Conservation (phyloP, 345 rosid species). For the Eutrema heterophyllum region DNA sequence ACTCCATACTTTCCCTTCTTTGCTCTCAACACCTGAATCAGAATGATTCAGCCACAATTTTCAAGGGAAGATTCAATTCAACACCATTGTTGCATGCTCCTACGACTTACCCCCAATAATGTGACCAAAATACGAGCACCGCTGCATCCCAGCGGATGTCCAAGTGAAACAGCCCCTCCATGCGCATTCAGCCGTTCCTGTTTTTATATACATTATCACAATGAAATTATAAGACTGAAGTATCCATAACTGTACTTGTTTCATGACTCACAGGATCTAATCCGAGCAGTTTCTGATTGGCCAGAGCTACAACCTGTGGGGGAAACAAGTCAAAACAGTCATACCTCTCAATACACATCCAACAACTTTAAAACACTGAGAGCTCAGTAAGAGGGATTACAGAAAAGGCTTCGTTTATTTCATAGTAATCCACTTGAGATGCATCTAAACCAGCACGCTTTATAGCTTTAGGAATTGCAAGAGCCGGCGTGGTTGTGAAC, state of each 20-base stretch:
- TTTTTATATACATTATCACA: slow-evolving; percentile 11
- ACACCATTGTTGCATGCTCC: slow-evolving; percentile 1
- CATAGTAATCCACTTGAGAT: slow-evolving; percentile 85
- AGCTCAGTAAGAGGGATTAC: slow-evolving; percentile 35
- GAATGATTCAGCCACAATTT: slow-evolving; percentile 8
- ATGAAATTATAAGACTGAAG: neutral
- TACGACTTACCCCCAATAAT: slow-evolving; percentile 72
- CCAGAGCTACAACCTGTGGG: slow-evolving; percentile 80
- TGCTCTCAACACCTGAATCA: slow-evolving; percentile 66
- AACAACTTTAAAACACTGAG: slow-evolving; percentile 5
- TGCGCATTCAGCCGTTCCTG: slow-evolving; percentile 75
- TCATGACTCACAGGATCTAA: slow-evolving; percentile 69
- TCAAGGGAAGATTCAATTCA: neutral
- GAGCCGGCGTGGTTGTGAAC: slow-evolving; percentile 87
- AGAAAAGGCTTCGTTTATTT: slow-evolving; percentile 95
- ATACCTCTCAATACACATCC: neutral
- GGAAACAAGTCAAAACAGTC: slow-evolving; percentile 4
- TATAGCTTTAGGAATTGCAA: slow-evolving; percentile 91
- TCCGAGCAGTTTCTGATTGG: slow-evolving; percentile 69
- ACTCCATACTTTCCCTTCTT: slow-evolving; percentile 77
- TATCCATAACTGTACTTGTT: neutral
- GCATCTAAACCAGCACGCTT: slow-evolving; percentile 70
- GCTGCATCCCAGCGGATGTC: slow-evolving; percentile 97
- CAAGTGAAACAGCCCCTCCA: slow-evolving; percentile 94
- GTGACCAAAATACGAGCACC: slow-evolving; percentile 94